phyloP scores from a whole-genome alignment of 305 asterid genomes.

The Fraxinus latifolia region DNA sequence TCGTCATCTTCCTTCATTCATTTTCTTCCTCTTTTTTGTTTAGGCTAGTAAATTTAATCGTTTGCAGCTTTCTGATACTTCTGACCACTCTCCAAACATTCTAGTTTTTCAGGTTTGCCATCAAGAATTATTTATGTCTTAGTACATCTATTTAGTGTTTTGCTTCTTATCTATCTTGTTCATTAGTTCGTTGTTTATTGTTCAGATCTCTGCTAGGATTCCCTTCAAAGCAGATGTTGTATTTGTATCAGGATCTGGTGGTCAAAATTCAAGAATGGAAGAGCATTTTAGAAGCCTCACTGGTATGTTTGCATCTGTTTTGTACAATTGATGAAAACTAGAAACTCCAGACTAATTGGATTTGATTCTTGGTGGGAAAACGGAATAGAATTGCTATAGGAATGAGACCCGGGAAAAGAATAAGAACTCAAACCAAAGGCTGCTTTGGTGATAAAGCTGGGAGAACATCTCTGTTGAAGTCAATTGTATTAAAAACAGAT shows the following conservation, averaged over 20 bases:
- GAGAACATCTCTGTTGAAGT: neutral
- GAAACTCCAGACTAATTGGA: neutral
- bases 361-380: neutral
- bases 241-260: slow-evolving; percentile 60
- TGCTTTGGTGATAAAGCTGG: neutral
- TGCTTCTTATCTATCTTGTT: slow-evolving; percentile 19
- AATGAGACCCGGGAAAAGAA: neutral
- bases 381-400: neutral
- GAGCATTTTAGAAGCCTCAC: slow-evolving; percentile 59
- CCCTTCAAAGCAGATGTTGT: slow-evolving; percentile 75
- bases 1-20: slow-evolving; percentile 17
- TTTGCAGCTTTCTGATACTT: slow-evolving; percentile 84
- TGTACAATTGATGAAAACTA: neutral
- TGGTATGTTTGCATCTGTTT: slow-evolving; percentile 39
- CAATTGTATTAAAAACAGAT: neutral
- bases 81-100: slow-evolving; percentile 69
- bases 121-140: slow-evolving; percentile 8
- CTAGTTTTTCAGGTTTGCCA: slow-evolving; percentile 85
- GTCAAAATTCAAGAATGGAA: slow-evolving; percentile 47
- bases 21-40: slow-evolving; percentile 22
- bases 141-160: neutral
- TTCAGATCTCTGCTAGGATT: slow-evolving; percentile 75
- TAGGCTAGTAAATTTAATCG: slow-evolving; percentile 69
- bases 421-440: neutral
- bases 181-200: slow-evolving; percentile 20